Conservation (phyloP, 2,329 filamentous ascomycete genomes). For the Albifimbria verrucaria region DNA sequence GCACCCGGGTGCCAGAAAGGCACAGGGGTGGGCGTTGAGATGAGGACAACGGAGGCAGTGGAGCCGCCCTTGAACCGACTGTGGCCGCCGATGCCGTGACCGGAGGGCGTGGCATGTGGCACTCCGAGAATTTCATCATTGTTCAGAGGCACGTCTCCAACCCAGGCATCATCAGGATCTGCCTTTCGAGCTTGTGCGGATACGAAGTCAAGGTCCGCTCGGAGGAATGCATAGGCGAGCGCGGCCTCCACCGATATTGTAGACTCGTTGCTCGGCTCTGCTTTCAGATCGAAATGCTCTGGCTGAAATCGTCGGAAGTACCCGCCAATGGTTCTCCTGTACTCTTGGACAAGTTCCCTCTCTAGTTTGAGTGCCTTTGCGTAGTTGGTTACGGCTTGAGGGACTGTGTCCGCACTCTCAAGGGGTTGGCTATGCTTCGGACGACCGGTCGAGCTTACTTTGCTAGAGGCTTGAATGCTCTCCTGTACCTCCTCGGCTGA, state of each 20-base stretch:
- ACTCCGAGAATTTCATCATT: slow-evolving; percentile 76
- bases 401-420: slow-evolving; percentile 31
- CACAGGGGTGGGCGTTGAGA: slow-evolving; percentile 85
- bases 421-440: slow-evolving; percentile 27
- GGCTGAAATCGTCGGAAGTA: slow-evolving; percentile 93
- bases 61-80: slow-evolving; percentile 89
- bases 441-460: slow-evolving; percentile 18
- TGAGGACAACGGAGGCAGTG: slow-evolving; percentile 83
- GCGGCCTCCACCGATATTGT: slow-evolving; percentile 69
- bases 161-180: slow-evolving; percentile 66
- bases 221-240: slow-evolving; percentile 87
- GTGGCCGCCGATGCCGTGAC: slow-evolving; percentile 66
- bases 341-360: slow-evolving; percentile 67
- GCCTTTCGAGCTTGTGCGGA: slow-evolving; percentile 81
- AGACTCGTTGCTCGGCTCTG: slow-evolving; percentile 23
- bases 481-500: slow-evolving; percentile 41
- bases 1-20: slow-evolving; percentile 95
- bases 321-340: slow-evolving; percentile 82
- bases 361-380: slow-evolving; percentile 66
- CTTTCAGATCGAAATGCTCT: slow-evolving; percentile 60
- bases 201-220: slow-evolving; percentile 92
- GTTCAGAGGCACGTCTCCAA: slow-evolving; percentile 76
- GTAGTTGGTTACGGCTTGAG: slow-evolving; percentile 51
- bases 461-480: slow-evolving; percentile 28
- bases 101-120: slow-evolving; percentile 51